A percentile compares a stretch with the other conserved stretches of the same genome.
Conservation (phyloP, 139 green algal genomes). For the Tetradesmus obliquus region DNA sequence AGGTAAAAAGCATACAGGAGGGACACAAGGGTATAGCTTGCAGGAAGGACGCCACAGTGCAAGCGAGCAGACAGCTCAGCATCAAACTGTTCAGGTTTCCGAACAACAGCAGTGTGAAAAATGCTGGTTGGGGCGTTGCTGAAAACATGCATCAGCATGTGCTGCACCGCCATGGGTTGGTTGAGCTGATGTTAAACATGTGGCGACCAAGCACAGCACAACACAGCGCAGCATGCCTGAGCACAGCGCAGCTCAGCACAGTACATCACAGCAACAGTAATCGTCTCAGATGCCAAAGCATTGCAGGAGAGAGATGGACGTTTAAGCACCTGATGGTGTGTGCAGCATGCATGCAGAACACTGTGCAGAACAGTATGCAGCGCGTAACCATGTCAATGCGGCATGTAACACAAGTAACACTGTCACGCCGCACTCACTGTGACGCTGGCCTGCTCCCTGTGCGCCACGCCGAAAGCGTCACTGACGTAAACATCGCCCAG, state of each 20-base stretch:
- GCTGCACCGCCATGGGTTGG: neutral
- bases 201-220: neutral
- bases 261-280: neutral
- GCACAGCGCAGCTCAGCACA: neutral
- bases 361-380: neutral
- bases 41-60: neutral
- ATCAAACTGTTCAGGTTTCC: neutral
- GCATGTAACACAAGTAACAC: neutral
- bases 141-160: neutral
- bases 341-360: neutral
- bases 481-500: constrained; percentile 68
- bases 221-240: neutral
- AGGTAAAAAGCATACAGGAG: neutral
- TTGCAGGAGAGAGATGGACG: too few relatives aligned
- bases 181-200: neutral
- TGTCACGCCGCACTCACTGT: constrained; percentile 46
- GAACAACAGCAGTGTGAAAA: neutral
- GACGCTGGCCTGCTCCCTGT: constrained; percentile 67
- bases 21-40: neutral
- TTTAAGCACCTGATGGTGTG: neutral
- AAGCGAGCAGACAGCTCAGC: too few relatives aligned
- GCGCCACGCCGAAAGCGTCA: constrained; percentile 70
- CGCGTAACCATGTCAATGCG: too few relatives aligned
- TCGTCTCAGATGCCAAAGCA: too few relatives aligned
- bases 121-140: too few relatives aligned